Evolutionary conservation across 2,329 filamentous ascomycete species (phyloP).

Genomic region (Aspergillus ibericus): DNA sequence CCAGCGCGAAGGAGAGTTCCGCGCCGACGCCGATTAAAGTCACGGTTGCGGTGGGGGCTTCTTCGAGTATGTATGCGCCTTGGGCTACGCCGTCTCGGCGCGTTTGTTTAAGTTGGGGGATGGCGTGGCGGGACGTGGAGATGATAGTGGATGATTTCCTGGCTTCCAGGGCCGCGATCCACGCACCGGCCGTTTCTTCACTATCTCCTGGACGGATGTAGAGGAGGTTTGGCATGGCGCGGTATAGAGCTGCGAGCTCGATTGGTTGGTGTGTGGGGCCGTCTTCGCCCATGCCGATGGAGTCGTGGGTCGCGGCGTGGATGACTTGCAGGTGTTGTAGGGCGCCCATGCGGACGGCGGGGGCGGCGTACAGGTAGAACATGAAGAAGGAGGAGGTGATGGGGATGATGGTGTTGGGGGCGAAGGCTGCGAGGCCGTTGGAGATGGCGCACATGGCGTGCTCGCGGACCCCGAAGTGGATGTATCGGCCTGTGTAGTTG

Average conservation of each 20-base stretch:
- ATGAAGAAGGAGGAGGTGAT: conserved; percentile 63
- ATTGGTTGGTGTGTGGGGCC: conserved; percentile 65
- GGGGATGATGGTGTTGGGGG: conserved; percentile 56
- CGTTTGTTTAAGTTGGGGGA: conserved; percentile 42
- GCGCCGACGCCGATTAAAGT: conserved; percentile 55
- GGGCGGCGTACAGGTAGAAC: conserved; percentile 61
- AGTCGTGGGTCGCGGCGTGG: conserved; percentile 63
- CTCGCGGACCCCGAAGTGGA: conserved; percentile 62
- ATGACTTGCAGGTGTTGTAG: conserved; percentile 57
- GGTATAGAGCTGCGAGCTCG: conserved; percentile 57
- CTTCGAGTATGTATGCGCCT: conserved; percentile 46
- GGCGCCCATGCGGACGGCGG: conserved; percentile 62
- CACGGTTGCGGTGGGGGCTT: conserved; percentile 40
- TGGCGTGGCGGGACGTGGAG: conserved; percentile 45
- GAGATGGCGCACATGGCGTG: conserved; percentile 74
- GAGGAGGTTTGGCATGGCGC: conserved; percentile 62
- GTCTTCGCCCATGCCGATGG: conserved; percentile 60
- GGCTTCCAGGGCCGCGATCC: conserved; percentile 42
- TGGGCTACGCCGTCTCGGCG: conserved; percentile 39
- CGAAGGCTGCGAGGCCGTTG: conserved; percentile 67
- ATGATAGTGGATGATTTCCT: conserved; percentile 45
- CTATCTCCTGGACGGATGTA: conserved; percentile 62
- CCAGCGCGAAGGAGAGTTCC: conserved; percentile 50
- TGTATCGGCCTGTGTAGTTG: conserved; percentile 50
- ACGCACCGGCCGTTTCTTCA: conserved; percentile 55